These are phyloP conservation scores for Vanrija pseudolonga DNA, from an alignment of 1,284 basidiomycete genomes.

Conservation along the genomic window DNA sequence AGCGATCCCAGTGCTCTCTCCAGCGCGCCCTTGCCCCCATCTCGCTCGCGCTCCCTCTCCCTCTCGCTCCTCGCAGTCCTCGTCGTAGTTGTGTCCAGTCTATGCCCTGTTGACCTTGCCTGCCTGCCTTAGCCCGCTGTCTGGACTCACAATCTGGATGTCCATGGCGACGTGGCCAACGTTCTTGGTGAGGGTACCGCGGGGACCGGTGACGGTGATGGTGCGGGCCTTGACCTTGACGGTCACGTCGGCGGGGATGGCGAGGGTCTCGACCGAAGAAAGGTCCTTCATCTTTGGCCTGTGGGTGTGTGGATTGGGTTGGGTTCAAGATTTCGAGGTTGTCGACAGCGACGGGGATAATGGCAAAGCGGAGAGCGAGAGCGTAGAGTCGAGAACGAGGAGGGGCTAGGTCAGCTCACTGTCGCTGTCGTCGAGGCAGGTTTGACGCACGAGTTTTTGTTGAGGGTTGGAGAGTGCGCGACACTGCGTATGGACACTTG, in stretches of 20 bases:
- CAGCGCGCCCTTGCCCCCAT: background rate
- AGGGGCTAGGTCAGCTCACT: background rate
- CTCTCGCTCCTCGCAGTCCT: background rate
- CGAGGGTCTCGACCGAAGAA: conserved; percentile 70
- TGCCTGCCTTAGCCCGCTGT: background rate
- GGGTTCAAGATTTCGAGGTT: no score
- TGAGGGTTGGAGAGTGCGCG: conserved; percentile 2
- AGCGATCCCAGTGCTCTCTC: background rate
- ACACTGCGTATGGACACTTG: background rate
- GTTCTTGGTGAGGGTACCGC: conserved; percentile 84
- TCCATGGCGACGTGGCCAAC: conserved; percentile 96
- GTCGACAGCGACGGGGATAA: background rate
- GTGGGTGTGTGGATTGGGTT: background rate
- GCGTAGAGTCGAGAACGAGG: background rate
- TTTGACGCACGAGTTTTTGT: conserved; percentile 9
- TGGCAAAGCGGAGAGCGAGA: background rate
- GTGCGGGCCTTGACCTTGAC: conserved; percentile 82
- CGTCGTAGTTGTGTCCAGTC: background rate
- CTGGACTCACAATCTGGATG: conserved; percentile 68
- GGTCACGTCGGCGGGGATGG: conserved; percentile 79
- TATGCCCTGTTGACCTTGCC: background rate
- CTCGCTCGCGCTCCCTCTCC: no score
- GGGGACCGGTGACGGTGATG: conserved; percentile 83
- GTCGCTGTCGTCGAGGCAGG: background rate
- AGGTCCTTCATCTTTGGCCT: conserved; percentile 51